phyloP scores from a whole-genome alignment of 164 flowering plant species.

The Tetracentron sinense region DNA sequence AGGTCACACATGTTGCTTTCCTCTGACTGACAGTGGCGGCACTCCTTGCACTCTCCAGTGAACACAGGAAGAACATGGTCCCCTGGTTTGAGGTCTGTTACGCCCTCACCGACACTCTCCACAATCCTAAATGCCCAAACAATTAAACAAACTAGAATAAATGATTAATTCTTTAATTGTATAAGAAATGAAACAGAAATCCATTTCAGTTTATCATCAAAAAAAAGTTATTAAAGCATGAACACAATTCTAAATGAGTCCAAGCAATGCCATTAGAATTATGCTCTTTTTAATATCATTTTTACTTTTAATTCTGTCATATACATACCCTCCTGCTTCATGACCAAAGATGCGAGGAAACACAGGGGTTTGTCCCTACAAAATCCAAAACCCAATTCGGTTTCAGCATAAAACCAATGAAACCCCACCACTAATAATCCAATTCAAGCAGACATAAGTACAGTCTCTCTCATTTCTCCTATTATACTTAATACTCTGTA shows the following conservation, averaged over 20 bases:
- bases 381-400: not conserved
- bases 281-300: not conserved
- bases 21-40: constrained; percentile 58
- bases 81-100: constrained; percentile 51
- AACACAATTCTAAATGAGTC: too few species aligned
- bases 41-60: constrained; percentile 64
- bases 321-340: constrained; percentile 32
- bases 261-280: not conserved
- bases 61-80: constrained; percentile 72
- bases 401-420: not conserved
- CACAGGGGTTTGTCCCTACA: constrained; percentile 28
- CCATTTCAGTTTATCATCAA: not conserved
- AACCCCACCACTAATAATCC: not conserved
- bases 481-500: too few species aligned
- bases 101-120: constrained; percentile 71
- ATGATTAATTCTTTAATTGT: not conserved
- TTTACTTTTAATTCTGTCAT: not conserved
- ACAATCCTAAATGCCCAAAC: constrained; percentile 38
- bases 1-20: constrained; percentile 75
- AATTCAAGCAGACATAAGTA: not conserved
- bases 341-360: constrained; percentile 34
- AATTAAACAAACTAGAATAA: not conserved
- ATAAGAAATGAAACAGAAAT: not conserved
- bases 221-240: too few species aligned
- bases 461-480: not conserved